Conservation (phyloP, 257 asterid genomes). For the Dorcoceras hygrometricum region DNA sequence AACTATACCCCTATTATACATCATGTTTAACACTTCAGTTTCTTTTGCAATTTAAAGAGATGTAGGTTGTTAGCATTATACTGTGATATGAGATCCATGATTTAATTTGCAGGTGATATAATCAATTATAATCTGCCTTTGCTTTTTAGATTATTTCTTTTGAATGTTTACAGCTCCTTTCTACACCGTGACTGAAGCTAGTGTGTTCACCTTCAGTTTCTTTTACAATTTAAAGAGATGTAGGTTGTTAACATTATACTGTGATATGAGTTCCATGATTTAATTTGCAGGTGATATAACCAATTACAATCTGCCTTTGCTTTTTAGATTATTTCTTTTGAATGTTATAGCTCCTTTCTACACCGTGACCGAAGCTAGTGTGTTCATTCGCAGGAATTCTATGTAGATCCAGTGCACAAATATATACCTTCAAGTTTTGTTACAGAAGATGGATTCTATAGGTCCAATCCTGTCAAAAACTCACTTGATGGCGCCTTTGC, state of each 20-base stretch:
- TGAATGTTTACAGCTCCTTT: neutral
- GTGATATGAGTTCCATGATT: neutral
- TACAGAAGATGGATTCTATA: conserved; percentile 55
- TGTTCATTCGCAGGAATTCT: conserved; percentile 55
- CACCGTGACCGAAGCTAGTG: conserved; percentile 4
- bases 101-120: neutral
- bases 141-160: neutral
- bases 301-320: neutral
- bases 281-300: neutral
- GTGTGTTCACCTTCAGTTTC: no score
- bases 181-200: no score
- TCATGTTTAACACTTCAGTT: conserved; percentile 3
- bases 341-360: neutral
- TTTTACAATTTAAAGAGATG: neutral
- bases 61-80: neutral
- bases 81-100: conserved; percentile 2
- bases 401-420: conserved; percentile 52
- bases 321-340: neutral
- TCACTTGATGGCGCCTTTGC: conserved; percentile 93
- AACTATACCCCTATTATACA: conserved; percentile 16
- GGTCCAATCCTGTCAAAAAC: conserved; percentile 75
- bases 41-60: neutral
- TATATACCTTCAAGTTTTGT: conserved; percentile 57
- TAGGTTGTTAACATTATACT: neutral
- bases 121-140: neutral